Percentiles rank a stretch among this genome's conserved stretches.
Evolutionary conservation across 1,139 yeast species (phyloP).

Genomic region (Saccharomycopsis hybrid): DNA sequence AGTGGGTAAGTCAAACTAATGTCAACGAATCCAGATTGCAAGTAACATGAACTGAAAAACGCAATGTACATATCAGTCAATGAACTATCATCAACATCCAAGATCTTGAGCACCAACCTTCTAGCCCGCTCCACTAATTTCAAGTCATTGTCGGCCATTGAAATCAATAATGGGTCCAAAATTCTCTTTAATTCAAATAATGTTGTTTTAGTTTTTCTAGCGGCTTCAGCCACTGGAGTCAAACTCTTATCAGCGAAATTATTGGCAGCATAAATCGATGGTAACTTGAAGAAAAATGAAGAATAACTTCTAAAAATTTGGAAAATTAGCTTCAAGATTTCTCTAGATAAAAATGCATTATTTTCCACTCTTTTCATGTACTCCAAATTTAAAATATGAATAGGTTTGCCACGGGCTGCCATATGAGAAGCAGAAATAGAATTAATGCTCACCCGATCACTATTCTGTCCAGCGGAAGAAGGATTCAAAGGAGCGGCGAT

Average conservation of each 20-base stretch:
- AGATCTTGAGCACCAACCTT: slow-evolving; percentile 23
- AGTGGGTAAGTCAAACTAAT: slow-evolving; percentile 21
- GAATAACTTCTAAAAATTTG: slow-evolving; percentile 26
- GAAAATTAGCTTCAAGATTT: slow-evolving; percentile 24
- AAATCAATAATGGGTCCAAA: slow-evolving; percentile 26
- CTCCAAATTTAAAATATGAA: slow-evolving; percentile 12
- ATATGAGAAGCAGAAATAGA: neutral
- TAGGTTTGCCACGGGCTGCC: slow-evolving; percentile 1
- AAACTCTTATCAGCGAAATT: neutral
- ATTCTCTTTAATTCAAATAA: slow-evolving; percentile 17
- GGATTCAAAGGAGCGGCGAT: neutral
- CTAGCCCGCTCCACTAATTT: slow-evolving; percentile 24
- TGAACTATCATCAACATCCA: slow-evolving; percentile 23
- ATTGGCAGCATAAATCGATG: slow-evolving; percentile 21
- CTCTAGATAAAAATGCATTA: slow-evolving; percentile 24
- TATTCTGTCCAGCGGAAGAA: neutral
- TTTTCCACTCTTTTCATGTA: slow-evolving; percentile 17
- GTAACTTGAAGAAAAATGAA: slow-evolving; percentile 24
- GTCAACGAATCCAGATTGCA: slow-evolving; percentile 23
- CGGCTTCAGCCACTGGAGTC: slow-evolving; percentile 20
- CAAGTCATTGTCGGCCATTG: slow-evolving; percentile 25
- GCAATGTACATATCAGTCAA: slow-evolving; percentile 24
- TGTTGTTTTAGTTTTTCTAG: slow-evolving; percentile 21
- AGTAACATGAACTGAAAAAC: slow-evolving; percentile 23
- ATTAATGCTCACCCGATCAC: slow-evolving; percentile 2